phyloP scores from a whole-genome alignment of 2,329 filamentous ascomycete genomes.

The Diaporthe citri region DNA sequence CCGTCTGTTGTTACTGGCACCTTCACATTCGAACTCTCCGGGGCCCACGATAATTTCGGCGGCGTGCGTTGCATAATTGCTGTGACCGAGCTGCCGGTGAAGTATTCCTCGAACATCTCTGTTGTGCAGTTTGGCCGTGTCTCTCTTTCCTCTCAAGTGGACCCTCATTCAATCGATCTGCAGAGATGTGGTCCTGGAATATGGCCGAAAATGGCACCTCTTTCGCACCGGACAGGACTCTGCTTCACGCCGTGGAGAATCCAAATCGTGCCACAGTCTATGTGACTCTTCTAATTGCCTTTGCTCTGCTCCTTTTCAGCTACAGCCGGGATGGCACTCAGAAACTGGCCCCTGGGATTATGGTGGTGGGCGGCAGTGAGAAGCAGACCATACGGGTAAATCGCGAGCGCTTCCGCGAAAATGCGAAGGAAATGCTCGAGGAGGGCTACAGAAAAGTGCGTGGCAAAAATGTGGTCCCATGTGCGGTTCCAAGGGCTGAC shows the following conservation, averaged over 20 bases:
- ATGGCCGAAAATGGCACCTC: slow-evolving; percentile 6
- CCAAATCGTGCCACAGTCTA: background rate
- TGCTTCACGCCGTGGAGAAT: background rate
- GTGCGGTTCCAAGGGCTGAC: background rate
- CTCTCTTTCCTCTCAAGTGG: background rate
- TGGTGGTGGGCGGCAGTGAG: slow-evolving; percentile 17
- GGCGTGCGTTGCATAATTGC: background rate
- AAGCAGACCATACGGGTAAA: background rate
- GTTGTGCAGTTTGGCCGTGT: background rate
- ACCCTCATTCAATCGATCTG: background rate
- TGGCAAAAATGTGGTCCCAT: background rate
- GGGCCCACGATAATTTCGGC: background rate
- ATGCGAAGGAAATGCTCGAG: slow-evolving; percentile 13
- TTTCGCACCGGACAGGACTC: background rate
- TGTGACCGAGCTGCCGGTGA: background rate
- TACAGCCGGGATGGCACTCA: background rate
- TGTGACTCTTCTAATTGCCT: background rate
- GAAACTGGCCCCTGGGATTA: background rate
- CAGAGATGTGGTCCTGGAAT: slow-evolving; percentile 12
- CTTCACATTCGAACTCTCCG: background rate
- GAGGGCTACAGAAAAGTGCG: slow-evolving; percentile 20
- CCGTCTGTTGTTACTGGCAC: background rate
- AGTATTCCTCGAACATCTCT: background rate
- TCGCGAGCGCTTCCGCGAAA: slow-evolving; percentile 13
- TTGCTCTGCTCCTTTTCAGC: background rate